Conservation (phyloP, 495 filamentous ascomycete species). For the Hyaloscypha bicolor region DNA sequence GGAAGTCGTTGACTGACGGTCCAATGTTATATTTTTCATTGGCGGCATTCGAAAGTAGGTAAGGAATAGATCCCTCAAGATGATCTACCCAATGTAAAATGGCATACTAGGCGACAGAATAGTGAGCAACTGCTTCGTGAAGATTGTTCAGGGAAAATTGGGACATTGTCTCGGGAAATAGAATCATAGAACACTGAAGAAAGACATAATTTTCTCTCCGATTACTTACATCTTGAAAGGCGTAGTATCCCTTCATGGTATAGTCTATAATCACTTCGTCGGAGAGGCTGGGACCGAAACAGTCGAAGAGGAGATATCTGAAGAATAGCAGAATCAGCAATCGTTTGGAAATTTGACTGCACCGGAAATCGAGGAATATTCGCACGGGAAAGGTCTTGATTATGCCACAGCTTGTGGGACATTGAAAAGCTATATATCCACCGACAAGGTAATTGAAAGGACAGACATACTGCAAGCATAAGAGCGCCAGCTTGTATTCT, state of each 20-base stretch:
- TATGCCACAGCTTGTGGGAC: no score
- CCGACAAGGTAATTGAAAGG: no score
- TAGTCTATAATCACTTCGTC: constrained; percentile 23
- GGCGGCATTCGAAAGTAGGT: constrained; percentile 1
- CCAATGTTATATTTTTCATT: constrained; percentile 11
- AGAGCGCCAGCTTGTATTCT: constrained; percentile 36
- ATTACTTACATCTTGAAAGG: constrained; percentile 35
- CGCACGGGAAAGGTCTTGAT: not conserved
- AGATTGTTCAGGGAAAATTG: no score
- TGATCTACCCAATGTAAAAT: constrained; percentile 43
- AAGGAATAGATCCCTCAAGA: constrained; percentile 23
- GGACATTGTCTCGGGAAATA: no score
- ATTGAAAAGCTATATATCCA: no score
- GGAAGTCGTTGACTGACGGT: constrained; percentile 33
- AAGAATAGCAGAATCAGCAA: not conserved
- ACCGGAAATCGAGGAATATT: not conserved
- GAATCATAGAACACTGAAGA: no score
- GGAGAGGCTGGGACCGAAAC: constrained; percentile 29
- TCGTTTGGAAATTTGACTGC: not conserved
- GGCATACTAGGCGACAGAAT: constrained; percentile 30
- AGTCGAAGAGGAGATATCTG: constrained; percentile 27
- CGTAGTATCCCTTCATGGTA: constrained; percentile 33
- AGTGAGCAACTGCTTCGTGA: no score
- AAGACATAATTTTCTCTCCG: no score
- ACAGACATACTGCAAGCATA: constrained; percentile 37